Percentiles rank a stretch among this genome's conserved stretches.
Conservation (phyloP, 2,329 filamentous ascomycete species). For the Helicocarpus griseus region DNA sequence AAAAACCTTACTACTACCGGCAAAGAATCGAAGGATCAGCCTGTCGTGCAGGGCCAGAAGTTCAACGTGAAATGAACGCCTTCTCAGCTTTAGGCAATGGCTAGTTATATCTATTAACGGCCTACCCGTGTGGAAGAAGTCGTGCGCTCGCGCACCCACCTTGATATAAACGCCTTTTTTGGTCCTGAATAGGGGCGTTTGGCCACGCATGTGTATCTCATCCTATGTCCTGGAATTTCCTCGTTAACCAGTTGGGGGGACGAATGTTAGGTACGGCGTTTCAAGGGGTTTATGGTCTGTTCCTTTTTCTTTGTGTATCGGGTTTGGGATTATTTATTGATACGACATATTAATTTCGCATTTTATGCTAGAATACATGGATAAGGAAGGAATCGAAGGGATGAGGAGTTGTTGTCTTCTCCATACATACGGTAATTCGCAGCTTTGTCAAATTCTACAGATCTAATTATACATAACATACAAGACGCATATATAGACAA, state of each 20-base stretch:
- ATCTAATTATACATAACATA: slow-evolving; percentile 1
- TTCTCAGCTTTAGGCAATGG: neutral
- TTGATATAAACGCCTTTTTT: neutral
- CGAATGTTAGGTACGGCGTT: neutral
- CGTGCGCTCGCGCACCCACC: too few species aligned
- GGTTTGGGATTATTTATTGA: neutral
- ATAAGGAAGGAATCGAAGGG: neutral
- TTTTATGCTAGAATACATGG: neutral
- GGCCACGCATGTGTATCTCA: neutral
- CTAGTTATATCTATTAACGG: neutral
- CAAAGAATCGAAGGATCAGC: slow-evolving; percentile 35
- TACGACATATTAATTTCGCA: neutral
- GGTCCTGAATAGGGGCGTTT: neutral
- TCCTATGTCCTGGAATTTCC: too few species aligned
- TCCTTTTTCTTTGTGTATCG: too few species aligned
- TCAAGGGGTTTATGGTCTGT: neutral
- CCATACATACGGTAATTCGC: neutral
- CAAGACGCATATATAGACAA: neutral
- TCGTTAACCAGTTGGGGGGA: neutral
- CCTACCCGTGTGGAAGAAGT: neutral
- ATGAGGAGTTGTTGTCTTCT: neutral
- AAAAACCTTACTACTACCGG: slow-evolving; percentile 42
- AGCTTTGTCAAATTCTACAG: slow-evolving; percentile 1
- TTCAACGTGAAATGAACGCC: slow-evolving; percentile 31
- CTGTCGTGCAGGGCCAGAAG: slow-evolving; percentile 51